Evolutionary conservation across 129 eudicot species (phyloP), one percentile per base, ranked within the genome.

Genomic region (Tanacetum coccineum): DNA sequence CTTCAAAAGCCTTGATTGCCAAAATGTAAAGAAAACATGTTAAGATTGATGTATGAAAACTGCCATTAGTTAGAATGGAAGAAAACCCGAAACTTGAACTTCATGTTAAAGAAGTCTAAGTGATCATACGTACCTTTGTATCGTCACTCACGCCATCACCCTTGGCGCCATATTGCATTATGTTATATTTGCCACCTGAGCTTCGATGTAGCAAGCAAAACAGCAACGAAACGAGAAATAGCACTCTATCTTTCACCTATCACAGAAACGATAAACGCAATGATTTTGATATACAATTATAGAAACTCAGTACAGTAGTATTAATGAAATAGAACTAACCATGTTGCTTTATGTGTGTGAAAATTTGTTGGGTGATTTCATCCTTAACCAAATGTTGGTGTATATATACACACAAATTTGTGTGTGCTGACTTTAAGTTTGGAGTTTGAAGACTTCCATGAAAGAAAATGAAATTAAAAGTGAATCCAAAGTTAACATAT

Each of bases 161-260:
- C 10, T 12, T 62, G 17, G 80, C 80, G 14, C 75, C 80, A 51
- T 68, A 76, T 1, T 76, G 64, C 80, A 76, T 68, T 42, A 76
- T 46, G n/a, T 76, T 61, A 5, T 68, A 76, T 51, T 49, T 5
- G 18, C 30, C 65, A 11, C 70, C 25, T 0, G 20, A 54, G 13
- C 64, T 68, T 13, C 20, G 59, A 40, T 62, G 69, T 42, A 68
- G 70, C 62, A 52, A 76, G 28, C 59, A 68, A 68, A 68, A 32
- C 48, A 68, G 50, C 53, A 76, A 61, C 0, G n/a, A 40, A 10
- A 68, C 10, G n/a, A 61, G 9, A 61, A 60, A 14, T 36, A 68
- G 14, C 64, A 22, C 19, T 9, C 53, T 75, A 14, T 66, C 6
- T 49, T 66, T 9, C 8, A 0, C 57, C 64, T 53, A 20, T 6